Evolutionary conservation across 2,329 filamentous ascomycete species (phyloP).

Genomic region (Monosporascus sp.): DNA sequence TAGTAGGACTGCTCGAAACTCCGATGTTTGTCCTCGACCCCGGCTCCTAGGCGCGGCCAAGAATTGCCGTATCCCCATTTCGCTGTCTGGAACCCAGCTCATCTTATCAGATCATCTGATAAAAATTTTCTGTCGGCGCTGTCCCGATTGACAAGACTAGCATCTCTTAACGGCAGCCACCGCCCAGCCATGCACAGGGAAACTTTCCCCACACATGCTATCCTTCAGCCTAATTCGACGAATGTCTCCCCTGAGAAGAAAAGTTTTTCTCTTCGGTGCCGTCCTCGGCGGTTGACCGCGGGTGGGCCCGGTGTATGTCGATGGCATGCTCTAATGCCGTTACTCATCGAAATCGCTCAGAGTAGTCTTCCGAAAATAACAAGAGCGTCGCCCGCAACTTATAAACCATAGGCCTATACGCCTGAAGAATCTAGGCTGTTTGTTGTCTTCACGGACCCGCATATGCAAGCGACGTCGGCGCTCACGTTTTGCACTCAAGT

Average conservation of each 20-base stretch:
- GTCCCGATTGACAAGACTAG: too few species aligned
- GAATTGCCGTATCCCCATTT: neutral
- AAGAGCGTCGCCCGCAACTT: neutral
- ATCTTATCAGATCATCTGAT: conserved; percentile 55
- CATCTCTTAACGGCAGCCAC: too few species aligned
- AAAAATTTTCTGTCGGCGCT: conserved; percentile 25
- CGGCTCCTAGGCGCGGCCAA: conserved; percentile 3
- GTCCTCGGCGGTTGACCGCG: too few species aligned
- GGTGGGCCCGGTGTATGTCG: neutral
- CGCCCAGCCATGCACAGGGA: conserved; percentile 11
- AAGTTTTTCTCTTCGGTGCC: neutral
- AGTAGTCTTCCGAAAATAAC: neutral
- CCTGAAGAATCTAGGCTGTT: neutral
- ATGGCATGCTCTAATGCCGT: neutral
- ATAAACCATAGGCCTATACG: too few species aligned
- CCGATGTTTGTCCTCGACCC: conserved; percentile 1
- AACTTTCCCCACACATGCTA: conserved; percentile 15
- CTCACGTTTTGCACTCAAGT: too few species aligned
- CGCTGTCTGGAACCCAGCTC: conserved; percentile 3
- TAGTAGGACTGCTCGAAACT: neutral
- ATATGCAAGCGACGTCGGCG: too few species aligned
- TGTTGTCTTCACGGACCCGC: too few species aligned
- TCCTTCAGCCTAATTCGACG: neutral
- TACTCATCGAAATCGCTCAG: neutral
- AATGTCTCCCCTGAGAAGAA: neutral